phyloP scores from a whole-genome alignment of 139 green algal genomes.

The Chlorella sp. region DNA sequence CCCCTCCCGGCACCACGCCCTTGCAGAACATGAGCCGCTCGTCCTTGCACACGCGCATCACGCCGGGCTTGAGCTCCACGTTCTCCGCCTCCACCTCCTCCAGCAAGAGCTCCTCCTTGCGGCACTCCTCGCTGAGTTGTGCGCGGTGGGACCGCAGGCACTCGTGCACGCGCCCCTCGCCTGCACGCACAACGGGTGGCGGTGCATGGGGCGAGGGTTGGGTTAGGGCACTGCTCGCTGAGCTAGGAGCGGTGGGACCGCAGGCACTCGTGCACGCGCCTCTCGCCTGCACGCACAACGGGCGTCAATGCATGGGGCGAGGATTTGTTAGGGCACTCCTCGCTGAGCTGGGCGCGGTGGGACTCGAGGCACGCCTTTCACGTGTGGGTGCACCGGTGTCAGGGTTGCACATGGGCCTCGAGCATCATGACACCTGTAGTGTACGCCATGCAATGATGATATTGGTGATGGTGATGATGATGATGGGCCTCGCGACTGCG shows the following conservation, averaged over 20 bases:
- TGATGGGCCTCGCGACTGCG: background rate
- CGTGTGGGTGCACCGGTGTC: too few species aligned
- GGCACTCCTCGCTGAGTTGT: conserved; percentile 52
- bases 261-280: conserved; percentile 68
- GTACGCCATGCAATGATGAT: too few species aligned
- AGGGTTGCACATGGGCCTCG: too few species aligned
- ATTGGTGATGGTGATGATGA: background rate
- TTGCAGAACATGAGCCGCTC: conserved; percentile 70
- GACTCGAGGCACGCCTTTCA: conserved; percentile 67
- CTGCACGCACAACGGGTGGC: too few species aligned
- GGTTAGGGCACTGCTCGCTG: conserved; percentile 37
- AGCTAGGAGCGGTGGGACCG: conserved; percentile 47
- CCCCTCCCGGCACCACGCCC: conserved; percentile 27
- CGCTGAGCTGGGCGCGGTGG: conserved; percentile 45
- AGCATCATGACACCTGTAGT: too few species aligned
- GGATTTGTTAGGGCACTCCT: conserved; percentile 44
- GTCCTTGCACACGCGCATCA: conserved; percentile 29
- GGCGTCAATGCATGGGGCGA: too few species aligned
- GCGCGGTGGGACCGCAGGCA: conserved; percentile 58
- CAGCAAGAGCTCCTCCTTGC: conserved; percentile 58
- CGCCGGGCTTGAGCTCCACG: conserved; percentile 43
- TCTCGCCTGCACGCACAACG: conserved; percentile 41
- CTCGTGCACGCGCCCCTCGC: conserved; percentile 53
- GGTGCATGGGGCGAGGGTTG: too few species aligned
- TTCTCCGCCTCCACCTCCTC: conserved; percentile 40